Evolutionary conservation across 495 filamentous ascomycete genomes (phyloP).

Genomic region (Hamigera avellanea): DNA sequence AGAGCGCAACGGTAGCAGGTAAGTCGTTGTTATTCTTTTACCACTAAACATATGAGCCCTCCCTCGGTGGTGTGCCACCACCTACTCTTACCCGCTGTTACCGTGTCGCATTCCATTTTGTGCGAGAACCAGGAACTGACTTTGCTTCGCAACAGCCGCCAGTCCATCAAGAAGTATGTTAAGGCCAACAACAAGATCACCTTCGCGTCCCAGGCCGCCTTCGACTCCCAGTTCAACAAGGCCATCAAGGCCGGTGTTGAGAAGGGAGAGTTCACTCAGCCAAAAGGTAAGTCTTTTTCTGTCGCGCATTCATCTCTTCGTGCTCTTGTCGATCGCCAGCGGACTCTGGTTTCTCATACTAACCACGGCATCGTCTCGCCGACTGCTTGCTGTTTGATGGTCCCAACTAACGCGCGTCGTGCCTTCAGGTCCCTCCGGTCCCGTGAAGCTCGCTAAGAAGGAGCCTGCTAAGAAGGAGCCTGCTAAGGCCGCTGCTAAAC

Average conservation of each 20-base stretch:
- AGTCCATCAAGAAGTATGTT: slow-evolving; percentile 97
- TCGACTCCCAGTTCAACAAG: slow-evolving; percentile 88
- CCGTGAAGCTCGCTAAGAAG: slow-evolving; percentile 96
- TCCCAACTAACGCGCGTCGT: slow-evolving; percentile 26
- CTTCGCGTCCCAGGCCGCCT: slow-evolving; percentile 54
- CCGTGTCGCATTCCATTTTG: slow-evolving; percentile 3
- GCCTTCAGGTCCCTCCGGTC: slow-evolving; percentile 67
- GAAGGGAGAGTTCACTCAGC: slow-evolving; percentile 79
- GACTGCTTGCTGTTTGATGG: too few species aligned
- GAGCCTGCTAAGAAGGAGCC: slow-evolving; percentile 42
- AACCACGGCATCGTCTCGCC: too few species aligned
- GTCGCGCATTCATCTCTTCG: neutral
- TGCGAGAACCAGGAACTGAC: slow-evolving; percentile 2
- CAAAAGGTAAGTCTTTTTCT: slow-evolving; percentile 65
- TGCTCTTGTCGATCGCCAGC: slow-evolving; percentile 1
- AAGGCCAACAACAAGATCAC: slow-evolving; percentile 84
- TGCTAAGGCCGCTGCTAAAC: slow-evolving; percentile 22
- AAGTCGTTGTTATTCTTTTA: slow-evolving; percentile 19
- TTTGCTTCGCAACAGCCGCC: slow-evolving; percentile 49
- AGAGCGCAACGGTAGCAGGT: slow-evolving; percentile 55
- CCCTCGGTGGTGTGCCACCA: neutral
- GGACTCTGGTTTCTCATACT: too few species aligned
- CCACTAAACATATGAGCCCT: neutral
- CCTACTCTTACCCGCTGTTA: slow-evolving; percentile 6
- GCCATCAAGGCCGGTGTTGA: slow-evolving; percentile 83